Conservation (phyloP, 140 eudicot genomes). For the Anethum foeniculum region DNA sequence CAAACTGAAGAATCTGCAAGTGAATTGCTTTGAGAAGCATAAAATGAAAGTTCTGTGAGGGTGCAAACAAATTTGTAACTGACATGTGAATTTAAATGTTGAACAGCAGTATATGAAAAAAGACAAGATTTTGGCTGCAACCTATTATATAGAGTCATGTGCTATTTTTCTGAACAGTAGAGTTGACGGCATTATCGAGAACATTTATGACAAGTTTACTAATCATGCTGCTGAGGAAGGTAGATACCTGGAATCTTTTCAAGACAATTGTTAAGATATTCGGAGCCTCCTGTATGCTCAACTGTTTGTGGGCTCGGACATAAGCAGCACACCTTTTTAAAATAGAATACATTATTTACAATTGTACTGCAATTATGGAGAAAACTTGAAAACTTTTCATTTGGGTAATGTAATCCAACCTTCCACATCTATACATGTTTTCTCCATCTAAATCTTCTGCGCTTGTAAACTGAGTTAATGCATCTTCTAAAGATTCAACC, state of each 20-base stretch:
- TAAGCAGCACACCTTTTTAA: slow-evolving; percentile 57
- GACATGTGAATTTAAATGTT: neutral
- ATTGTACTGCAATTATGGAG: slow-evolving; percentile 2
- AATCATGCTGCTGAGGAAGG: neutral
- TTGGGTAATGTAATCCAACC: slow-evolving; percentile 30
- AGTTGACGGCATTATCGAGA: neutral
- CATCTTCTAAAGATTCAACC: slow-evolving; percentile 84
- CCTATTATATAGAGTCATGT: neutral
- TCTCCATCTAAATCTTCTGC: slow-evolving; percentile 89
- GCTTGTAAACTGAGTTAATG: slow-evolving; percentile 75
- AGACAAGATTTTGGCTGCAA: neutral
- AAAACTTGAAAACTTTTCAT: slow-evolving; percentile 2
- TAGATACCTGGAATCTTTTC: slow-evolving; percentile 81
- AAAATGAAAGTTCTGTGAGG: neutral
- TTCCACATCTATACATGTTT: slow-evolving; percentile 89
- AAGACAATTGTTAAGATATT: slow-evolving; percentile 75
- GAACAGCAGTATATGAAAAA: neutral
- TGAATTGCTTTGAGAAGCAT: neutral
- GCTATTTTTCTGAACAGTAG: neutral
- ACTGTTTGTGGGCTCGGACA: slow-evolving; percentile 79
- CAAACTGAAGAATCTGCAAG: neutral
- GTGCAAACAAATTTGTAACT: neutral
- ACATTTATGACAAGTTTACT: neutral
- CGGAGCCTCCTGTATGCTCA: slow-evolving; percentile 89
- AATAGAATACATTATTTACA: slow-evolving; percentile 5